phyloP scores from a whole-genome alignment of 805 yeast species.

The Candida patagonica region DNA sequence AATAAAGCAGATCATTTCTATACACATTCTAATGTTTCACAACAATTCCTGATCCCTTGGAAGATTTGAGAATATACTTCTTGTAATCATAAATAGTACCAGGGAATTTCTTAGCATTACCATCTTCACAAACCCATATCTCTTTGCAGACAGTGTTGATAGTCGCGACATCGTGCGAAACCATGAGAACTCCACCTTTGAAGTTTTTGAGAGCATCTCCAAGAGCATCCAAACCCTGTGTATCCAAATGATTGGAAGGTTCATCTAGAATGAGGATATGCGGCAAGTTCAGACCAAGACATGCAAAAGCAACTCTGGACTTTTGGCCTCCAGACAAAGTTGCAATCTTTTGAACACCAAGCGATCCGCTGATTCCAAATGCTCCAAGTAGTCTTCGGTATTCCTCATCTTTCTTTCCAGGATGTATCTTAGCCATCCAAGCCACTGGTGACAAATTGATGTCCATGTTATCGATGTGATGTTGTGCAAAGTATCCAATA shows the following conservation, averaged over 20 bases:
- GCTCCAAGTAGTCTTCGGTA: conserved; percentile 94
- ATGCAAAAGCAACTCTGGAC: conserved; percentile 96
- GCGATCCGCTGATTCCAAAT: conserved; percentile 91
- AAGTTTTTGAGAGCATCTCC: conserved; percentile 80
- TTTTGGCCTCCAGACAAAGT: conserved; percentile 96
- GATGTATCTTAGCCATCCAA: conserved; percentile 85
- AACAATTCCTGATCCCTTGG: conserved; percentile 86
- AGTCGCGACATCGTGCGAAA: conserved; percentile 91
- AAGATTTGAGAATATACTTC: conserved; percentile 70
- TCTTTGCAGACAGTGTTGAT: conserved; percentile 85
- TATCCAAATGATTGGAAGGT: conserved; percentile 98
- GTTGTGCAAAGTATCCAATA: conserved; percentile 96
- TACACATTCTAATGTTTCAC: conserved; percentile 48
- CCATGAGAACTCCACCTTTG: conserved; percentile 96
- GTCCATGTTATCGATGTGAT: conserved; percentile 98
- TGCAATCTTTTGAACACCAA: conserved; percentile 86
- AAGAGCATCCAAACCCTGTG: conserved; percentile 93
- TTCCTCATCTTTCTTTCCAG: conserved; percentile 93
- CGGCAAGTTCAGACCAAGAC: conserved; percentile 80
- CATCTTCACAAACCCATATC: conserved; percentile 91
- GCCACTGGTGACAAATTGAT: conserved; percentile 74
- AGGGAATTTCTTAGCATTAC: conserved; percentile 62
- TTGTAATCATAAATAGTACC: conserved; percentile 87
- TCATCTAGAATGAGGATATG: conserved; percentile 91
- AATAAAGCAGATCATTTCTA: neutral